Base-by-base conservation (phyloP, 495 filamentous ascomycete species). In the Chaetomium fimeti region DNA sequence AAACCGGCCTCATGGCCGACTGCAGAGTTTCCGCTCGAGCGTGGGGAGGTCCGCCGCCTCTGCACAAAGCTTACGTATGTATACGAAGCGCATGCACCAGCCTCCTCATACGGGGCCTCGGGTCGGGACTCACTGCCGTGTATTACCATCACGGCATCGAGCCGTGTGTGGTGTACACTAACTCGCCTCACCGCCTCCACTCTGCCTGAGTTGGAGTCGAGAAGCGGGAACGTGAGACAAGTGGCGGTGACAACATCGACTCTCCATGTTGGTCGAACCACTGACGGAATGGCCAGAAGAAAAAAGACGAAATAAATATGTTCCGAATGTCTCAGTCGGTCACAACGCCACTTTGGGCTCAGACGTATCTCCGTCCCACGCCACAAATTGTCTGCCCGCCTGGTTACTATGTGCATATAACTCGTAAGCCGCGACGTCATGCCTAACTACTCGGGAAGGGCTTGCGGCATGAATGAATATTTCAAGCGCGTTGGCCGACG, bases 91-190 rank as follows among this genome's bases (percentile, higher is more conserved):
- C 48, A 43, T 28, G 24, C 27, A n/a, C 7, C 5, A 43, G 15
- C 22, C 13, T 20, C 29, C 11, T 15, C 5, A 13, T 7, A 5
- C 25, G 22, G 9, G 22, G 27, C 42, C 45, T 40, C 47, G 16
- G 32, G 11, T 13, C 22, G 27, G 40, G 38, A 16, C 40, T 15
- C 16, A 32, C 8, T 22, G 24, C n/a, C 3, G 4, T 12, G 38
- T 55, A 13, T 32, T 2, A 61, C 32, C 25, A 5, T n/a, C 45
- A 28, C 18, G 24, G 49, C 24, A 29, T 5, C 20, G 32, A 29
- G 51, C 60, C 60, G 60, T 36, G 40, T 47, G 60, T 24, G 1
- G 60, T 62, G 51, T 47, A n/a, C n/a, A n/a, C n/a, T n/a, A n/a
- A n/a, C n/a, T n/a, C 22, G 18, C 60, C 60, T 43, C n/a, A 27